Conservation (phyloP, 345 rosid genomes). For the Hirschfeldia incana region DNA sequence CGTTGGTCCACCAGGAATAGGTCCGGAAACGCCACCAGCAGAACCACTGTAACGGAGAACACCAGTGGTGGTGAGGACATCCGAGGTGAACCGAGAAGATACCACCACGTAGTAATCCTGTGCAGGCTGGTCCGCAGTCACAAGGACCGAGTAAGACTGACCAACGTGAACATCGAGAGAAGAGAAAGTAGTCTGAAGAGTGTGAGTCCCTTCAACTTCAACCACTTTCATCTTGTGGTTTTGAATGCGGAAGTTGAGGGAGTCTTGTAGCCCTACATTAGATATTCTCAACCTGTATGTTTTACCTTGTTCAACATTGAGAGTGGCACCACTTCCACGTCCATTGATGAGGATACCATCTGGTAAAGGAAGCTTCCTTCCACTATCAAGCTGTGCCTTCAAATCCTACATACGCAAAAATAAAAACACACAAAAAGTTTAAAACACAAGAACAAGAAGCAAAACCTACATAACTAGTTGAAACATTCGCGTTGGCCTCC, state of each 20-base stretch:
- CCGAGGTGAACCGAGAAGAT: slow-evolving; percentile 67
- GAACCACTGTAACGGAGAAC: slow-evolving; percentile 77
- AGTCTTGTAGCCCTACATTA: slow-evolving; percentile 78
- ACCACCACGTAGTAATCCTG: slow-evolving; percentile 81
- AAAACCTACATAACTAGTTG: no score
- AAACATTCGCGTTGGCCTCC: no score
- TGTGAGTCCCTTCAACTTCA: slow-evolving; percentile 94
- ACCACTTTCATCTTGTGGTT: slow-evolving; percentile 77
- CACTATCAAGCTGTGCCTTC: not conserved
- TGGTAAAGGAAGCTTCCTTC: not conserved
- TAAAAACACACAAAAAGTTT: not conserved
- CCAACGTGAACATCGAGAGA: slow-evolving; percentile 92
- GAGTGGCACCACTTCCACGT: not conserved
- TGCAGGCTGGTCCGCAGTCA: slow-evolving; percentile 89
- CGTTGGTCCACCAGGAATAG: slow-evolving; percentile 91
- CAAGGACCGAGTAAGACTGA: slow-evolving; percentile 76
- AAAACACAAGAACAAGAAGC: not conserved
- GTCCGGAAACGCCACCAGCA: slow-evolving; percentile 73
- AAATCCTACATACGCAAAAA: not conserved
- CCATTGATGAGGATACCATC: slow-evolving; percentile 4
- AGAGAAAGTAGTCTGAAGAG: slow-evolving; percentile 77
- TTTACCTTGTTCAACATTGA: slow-evolving; percentile 38
- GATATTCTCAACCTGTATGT: slow-evolving; percentile 91
- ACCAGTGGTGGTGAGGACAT: slow-evolving; percentile 69
- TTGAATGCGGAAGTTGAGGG: slow-evolving; percentile 92